phyloP scores from a whole-genome alignment of 176 grass and related monocot species.

The Cenchrus purpureus region DNA sequence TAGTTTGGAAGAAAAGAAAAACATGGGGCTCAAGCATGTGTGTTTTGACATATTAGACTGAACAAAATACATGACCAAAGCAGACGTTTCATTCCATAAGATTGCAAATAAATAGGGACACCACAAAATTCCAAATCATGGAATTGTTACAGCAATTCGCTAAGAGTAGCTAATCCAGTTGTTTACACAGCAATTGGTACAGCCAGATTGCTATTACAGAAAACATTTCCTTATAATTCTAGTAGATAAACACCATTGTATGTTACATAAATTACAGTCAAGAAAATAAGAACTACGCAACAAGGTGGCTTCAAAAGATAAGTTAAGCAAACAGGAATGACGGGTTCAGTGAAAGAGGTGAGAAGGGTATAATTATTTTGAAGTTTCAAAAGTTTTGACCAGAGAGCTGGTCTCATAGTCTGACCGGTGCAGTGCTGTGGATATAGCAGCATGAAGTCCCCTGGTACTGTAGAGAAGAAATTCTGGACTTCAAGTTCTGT shows the following conservation, averaged over 20 bases:
- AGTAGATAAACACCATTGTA: not conserved
- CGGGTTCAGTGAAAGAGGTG: not conserved
- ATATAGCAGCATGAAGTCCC: not conserved
- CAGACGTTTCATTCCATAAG: not conserved
- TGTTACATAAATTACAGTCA: not conserved
- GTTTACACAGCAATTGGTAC: too few species aligned
- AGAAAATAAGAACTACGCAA: not conserved
- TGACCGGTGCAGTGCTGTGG: not conserved
- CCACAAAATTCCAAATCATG: not conserved
- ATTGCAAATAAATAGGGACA: not conserved
- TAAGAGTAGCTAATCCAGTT: not conserved
- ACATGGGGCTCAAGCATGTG: not conserved
- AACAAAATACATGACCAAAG: conserved; percentile 5
- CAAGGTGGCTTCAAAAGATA: not conserved
- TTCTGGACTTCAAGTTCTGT: not conserved
- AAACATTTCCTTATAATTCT: not conserved
- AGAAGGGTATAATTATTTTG: not conserved
- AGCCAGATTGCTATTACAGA: not conserved
- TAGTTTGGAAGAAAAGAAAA: not conserved
- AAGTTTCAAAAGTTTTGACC: not conserved
- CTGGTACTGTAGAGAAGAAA: not conserved
- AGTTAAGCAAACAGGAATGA: not conserved
- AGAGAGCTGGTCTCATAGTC: not conserved
- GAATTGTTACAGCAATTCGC: not conserved
- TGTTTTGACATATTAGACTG: not conserved